Base-by-base conservation (phyloP, 2,329 filamentous ascomycete genomes). In the Calonectria hawksworthii region DNA sequence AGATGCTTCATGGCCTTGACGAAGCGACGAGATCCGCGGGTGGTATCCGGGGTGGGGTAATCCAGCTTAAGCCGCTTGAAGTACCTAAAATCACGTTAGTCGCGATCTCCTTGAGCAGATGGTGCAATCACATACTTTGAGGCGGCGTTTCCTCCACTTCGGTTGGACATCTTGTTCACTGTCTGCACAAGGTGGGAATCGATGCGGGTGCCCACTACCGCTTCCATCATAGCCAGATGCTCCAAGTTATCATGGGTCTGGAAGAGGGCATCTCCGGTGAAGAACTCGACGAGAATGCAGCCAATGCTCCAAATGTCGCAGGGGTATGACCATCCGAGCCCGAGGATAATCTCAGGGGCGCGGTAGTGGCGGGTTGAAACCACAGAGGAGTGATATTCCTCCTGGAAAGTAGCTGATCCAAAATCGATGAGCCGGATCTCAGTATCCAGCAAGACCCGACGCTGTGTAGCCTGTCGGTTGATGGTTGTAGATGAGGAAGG, bases 231-330 rank as follows among this genome's bases (percentile, higher is more conserved):
- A n/a, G 93, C 93, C 67, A 94, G 85, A 81, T 94, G 93, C 83
- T 94, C 93, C 30, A 94, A 87, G 75, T 94, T 94, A 78, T 94
- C 93, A 78, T 94, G 93, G 1, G 93, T 94, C 82, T 94, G 93
- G 83, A 94, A 94, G 2, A 94, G 85, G 23, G 93, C 93, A 80
- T 94, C 93, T 7, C 93, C 93, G 0, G 93, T 94, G 75, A 92
- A 94, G 82, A 94, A 94, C 76, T 94, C 93, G 21, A 94, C 92
- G 18, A 94, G 86, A 75, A 94, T 94, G 78, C 93, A 94, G 4
- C 93, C 93, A 38, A 94, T 94, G 82, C 93, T 94, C 93, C 93
- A 94, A 36, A 94, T 93, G 80, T 94, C 93, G 75, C 93, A 94
- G 2, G 92, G 92, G 76, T 90, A 94, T 5, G 92, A 94, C 93